Conservation (phyloP, 2,329 filamentous ascomycete species). For the Chalara sp. region DNA sequence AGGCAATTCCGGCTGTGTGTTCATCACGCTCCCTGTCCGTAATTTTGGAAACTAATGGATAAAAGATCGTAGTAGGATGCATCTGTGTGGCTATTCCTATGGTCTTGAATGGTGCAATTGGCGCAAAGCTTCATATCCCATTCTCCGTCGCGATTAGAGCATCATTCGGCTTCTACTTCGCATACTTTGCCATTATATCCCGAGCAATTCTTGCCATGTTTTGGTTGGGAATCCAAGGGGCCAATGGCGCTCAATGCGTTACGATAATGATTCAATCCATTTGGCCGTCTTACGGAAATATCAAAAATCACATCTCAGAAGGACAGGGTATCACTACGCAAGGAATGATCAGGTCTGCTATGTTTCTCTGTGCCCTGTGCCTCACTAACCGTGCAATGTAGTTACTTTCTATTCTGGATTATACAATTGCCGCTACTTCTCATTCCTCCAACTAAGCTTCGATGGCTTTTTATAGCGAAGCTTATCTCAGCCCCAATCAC, state of each 20-base stretch:
- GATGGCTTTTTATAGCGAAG: conserved; percentile 46
- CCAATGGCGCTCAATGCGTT: conserved; percentile 50
- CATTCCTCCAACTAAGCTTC: conserved; percentile 41
- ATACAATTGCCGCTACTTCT: conserved; percentile 36
- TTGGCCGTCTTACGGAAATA: conserved; percentile 46
- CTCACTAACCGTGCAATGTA: background rate
- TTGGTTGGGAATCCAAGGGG: conserved; percentile 60
- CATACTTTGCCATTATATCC: conserved; percentile 33
- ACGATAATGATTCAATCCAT: conserved; percentile 37
- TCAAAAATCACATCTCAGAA: conserved; percentile 12
- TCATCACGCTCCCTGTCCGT: conserved; percentile 12
- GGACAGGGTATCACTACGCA: conserved; percentile 8
- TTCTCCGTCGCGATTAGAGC: conserved; percentile 39
- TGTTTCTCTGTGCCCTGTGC: too few species aligned
- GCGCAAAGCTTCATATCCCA: conserved; percentile 39
- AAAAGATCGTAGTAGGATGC: conserved; percentile 50
- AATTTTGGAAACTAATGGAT: too few species aligned
- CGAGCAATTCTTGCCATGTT: conserved; percentile 40
- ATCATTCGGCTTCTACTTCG: conserved; percentile 40
- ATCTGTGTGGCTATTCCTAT: conserved; percentile 50
- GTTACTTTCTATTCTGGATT: conserved; percentile 42
- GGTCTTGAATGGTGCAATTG: conserved; percentile 40
- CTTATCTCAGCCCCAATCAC: conserved; percentile 46
- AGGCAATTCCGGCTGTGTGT: conserved; percentile 38
- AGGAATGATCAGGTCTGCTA: conserved; percentile 6